Evolutionary conservation across 129 eudicot species (phyloP), one percentile per base, ranked within the genome.

Genomic region (Ambrosia artemisiifolia): DNA sequence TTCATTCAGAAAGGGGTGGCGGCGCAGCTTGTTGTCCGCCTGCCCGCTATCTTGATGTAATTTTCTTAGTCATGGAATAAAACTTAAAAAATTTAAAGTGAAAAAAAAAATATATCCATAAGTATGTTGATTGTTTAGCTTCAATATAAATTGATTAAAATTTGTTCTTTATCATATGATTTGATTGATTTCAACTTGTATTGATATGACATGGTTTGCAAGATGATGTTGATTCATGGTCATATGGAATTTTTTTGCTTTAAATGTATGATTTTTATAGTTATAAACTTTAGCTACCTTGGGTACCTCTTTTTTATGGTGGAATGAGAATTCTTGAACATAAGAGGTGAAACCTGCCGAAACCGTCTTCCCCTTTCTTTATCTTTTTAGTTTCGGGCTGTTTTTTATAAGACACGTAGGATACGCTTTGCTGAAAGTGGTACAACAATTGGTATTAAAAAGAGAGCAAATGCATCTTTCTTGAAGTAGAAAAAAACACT

Each of bases 341-440:
- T 63, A 63, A 63, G 47, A 63, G 47, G 35, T 35, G 47, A 60
- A 76, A 40, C 59, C 18, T 11, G 16, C 65, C 54, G 5, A 18
- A 50, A 63, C 36, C 36, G 40, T 36, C 20, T 9, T 30, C 11
- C 6, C 60, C 28, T 12, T 60, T 30, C 40, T 13, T 32, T 33
- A 4, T 3, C 8, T 46, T 55, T 76, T 13, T 57, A 62, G 34
- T 18, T 33, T 76, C 19, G 24, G 32, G 19, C 10, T 32, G 40
- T 20, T 61, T 28, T 24, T 32, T n/a, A n/a, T 38, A 69, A 43
- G 71, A 73, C 78, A 67, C 50, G 28, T 76, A 7, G 61, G 49
- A 67, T 55, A 48, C 53, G 73, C 73, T 71, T 78, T 78, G 67
- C 48, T 47, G 71, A 74, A 69, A 69, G 18, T 68, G 67, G 79